phyloP scores from a whole-genome alignment of 2,329 filamentous ascomycete species.

The Exophiala mesophila region DNA sequence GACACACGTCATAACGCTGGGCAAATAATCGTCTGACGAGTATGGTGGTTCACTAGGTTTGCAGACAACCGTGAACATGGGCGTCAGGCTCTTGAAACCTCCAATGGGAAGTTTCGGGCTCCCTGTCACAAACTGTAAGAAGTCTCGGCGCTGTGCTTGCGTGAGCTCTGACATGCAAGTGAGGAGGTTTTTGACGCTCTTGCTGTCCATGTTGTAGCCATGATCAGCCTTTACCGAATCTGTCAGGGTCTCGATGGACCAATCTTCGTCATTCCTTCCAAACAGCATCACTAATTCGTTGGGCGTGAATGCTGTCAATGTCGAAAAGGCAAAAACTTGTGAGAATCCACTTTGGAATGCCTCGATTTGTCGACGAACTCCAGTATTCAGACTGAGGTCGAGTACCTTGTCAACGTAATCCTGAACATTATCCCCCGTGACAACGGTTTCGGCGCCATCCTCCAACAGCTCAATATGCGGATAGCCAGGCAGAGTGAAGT shows the following conservation, averaged over 20 bases:
- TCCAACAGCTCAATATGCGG: conserved; percentile 75
- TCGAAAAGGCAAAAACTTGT: conserved; percentile 91
- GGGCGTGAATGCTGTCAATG: conserved; percentile 87
- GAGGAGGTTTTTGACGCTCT: conserved; percentile 85
- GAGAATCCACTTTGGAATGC: conserved; percentile 90
- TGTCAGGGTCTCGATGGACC: conserved; percentile 94
- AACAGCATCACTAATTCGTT: conserved; percentile 94
- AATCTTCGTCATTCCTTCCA: conserved; percentile 88
- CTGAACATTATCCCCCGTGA: conserved; percentile 90
- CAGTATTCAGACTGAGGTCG: conserved; percentile 82
- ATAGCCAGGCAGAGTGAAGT: conserved; percentile 93
- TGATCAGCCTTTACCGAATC: conserved; percentile 99
- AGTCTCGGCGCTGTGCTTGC: conserved; percentile 73
- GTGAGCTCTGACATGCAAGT: conserved; percentile 90
- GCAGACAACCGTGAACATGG: conserved; percentile 98
- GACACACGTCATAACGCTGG: conserved; percentile 99
- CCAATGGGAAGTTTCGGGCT: conserved; percentile 97
- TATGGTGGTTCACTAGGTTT: conserved; percentile 96
- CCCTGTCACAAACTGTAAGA: conserved; percentile 95
- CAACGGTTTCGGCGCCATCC: conserved; percentile 66
- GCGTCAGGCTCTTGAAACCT: conserved; percentile 93
- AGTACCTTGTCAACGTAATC: conserved; percentile 83
- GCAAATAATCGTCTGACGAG: conserved; percentile 93
- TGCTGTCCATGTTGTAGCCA: conserved; percentile 97
- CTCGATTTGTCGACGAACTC: conserved; percentile 82